phyloP scores from a whole-genome alignment of 768 basidiomycete species.

The Tricholoma flavovirens region DNA sequence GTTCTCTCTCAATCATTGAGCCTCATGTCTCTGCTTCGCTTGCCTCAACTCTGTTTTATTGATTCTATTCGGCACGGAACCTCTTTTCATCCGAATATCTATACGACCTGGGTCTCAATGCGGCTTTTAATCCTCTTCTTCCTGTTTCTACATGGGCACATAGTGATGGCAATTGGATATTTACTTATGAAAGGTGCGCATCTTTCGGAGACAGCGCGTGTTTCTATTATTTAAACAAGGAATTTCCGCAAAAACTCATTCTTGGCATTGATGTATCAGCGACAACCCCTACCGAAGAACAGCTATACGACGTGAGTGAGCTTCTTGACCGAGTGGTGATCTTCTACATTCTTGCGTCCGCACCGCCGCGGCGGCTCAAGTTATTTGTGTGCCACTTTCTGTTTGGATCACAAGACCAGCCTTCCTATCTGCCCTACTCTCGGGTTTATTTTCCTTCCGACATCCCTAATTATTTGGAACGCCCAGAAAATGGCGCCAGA shows the following conservation, averaged over 20 bases:
- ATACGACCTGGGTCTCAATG: neutral
- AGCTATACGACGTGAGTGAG: constrained; percentile 44
- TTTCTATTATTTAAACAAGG: neutral
- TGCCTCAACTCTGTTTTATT: neutral
- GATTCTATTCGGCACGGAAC: neutral
- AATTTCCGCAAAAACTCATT: constrained; percentile 3
- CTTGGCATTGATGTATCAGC: constrained; percentile 23
- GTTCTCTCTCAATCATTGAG: neutral
- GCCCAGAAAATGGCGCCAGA: constrained; percentile 59
- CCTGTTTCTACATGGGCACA: constrained; percentile 1
- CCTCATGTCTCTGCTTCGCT: neutral
- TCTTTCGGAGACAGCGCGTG: constrained; percentile 9
- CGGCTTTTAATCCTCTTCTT: neutral
- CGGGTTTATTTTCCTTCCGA: neutral
- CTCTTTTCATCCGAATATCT: neutral
- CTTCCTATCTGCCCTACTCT: neutral
- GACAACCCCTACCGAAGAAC: constrained; percentile 48
- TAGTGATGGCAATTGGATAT: constrained; percentile 56
- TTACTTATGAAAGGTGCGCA: constrained; percentile 53
- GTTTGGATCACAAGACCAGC: neutral
- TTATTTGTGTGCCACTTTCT: constrained; percentile 2
- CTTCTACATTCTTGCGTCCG: too few species aligned
- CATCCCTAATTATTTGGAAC: constrained; percentile 5
- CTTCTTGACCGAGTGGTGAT: constrained; percentile 7
- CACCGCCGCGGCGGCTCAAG: too few species aligned